phyloP scores from a whole-genome alignment of 257 asterid genomes.

The Osmanthus fragrans region DNA sequence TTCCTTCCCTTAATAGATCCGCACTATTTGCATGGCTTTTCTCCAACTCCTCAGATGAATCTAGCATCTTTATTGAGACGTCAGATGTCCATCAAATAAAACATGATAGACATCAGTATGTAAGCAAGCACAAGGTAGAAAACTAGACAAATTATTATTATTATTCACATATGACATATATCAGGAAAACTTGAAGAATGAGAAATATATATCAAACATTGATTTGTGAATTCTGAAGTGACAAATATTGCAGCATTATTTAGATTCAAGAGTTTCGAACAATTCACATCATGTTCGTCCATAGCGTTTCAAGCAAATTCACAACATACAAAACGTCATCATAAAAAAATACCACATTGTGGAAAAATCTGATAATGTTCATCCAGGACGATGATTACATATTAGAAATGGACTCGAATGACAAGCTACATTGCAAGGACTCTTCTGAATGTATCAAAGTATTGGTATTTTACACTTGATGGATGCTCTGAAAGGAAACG shows the following conservation, averaged over 20 bases:
- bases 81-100: constrained; percentile 29
- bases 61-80: constrained; percentile 29
- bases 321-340: background rate
- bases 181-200: background rate
- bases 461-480: background rate
- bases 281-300: background rate
- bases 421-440: background rate
- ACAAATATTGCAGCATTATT: background rate
- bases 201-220: background rate
- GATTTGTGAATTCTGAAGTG: background rate
- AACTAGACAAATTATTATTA: background rate
- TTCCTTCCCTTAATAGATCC: constrained; percentile 30
- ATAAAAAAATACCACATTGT: background rate
- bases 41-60: constrained; percentile 28
- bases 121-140: background rate
- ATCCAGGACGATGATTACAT: background rate
- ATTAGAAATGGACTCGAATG: background rate
- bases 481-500: too few relatives aligned
- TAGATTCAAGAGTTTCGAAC: background rate
- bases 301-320: background rate
- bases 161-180: background rate
- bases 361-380: background rate
- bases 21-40: constrained; percentile 9
- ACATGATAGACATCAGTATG: background rate
- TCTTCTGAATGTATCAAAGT: background rate